Percentiles rank a stretch among this genome's conserved stretches.
phyloP scores from a whole-genome alignment of 176 grass and related monocot genomes.

The Phoenix dactylifera region DNA sequence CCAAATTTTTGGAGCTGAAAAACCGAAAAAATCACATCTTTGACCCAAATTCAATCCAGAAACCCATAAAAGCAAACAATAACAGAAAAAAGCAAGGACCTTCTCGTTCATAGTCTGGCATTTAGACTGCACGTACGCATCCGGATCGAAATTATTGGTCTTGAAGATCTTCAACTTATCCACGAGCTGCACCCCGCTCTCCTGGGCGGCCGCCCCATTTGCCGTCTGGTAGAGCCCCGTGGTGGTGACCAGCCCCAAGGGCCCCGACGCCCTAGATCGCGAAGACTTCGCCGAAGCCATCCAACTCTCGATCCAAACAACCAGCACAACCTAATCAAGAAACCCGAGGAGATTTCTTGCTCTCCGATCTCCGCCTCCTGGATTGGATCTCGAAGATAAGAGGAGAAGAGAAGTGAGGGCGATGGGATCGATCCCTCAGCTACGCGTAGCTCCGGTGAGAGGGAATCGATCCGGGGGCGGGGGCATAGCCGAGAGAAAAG shows the following conservation, averaged over 20 bases:
- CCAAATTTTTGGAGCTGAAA: too few species aligned
- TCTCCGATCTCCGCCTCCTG: too few species aligned
- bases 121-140: constrained; percentile 96
- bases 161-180: constrained; percentile 99
- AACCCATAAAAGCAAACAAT: not conserved
- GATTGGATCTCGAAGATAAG: too few species aligned
- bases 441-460: too few species aligned
- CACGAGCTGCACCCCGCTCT: constrained; percentile 75
- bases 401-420: too few species aligned
- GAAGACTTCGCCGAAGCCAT: constrained; percentile 82
- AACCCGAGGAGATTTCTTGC: too few species aligned
- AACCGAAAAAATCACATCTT: too few species aligned
- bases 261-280: constrained; percentile 55
- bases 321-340: too few species aligned
- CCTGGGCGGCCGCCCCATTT: constrained; percentile 15
- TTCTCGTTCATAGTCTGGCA: constrained; percentile 98
- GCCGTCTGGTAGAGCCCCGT: not conserved
- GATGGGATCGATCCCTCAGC: too few species aligned
- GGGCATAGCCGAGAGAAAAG: too few species aligned
- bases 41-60: too few species aligned
- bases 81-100: constrained; percentile 30
- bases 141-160: constrained; percentile 92
- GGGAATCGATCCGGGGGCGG: too few species aligned
- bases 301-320: not conserved
- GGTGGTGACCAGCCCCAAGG: constrained; percentile 27